These are phyloP conservation scores for Aureobasidium sp. DNA, from an alignment of 2,329 filamentous ascomycete species.

Conservation along the genomic window DNA sequence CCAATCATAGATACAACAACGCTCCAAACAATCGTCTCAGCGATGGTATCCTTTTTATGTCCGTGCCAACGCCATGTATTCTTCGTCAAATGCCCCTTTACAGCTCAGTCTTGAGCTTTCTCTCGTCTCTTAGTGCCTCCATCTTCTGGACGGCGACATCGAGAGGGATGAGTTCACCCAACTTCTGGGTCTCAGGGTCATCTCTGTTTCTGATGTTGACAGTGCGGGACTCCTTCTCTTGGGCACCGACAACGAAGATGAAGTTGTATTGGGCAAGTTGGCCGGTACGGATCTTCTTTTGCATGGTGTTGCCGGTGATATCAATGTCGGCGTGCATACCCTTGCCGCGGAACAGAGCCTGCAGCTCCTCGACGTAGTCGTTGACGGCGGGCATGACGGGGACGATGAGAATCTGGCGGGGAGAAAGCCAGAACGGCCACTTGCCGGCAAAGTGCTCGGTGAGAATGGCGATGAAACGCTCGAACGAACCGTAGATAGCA, in stretches of 20 bases:
- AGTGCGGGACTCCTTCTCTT: constrained; percentile 52
- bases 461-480: constrained; percentile 65
- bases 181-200: constrained; percentile 54
- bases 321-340: constrained; percentile 66
- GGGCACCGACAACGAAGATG: constrained; percentile 63
- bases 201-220: constrained; percentile 61
- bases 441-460: constrained; percentile 80
- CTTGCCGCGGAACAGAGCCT: constrained; percentile 58
- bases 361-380: constrained; percentile 70
- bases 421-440: constrained; percentile 85
- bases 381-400: constrained; percentile 66
- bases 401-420: constrained; percentile 73
- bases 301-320: constrained; percentile 69
- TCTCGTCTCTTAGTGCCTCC: constrained; percentile 37
- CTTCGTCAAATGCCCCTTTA: constrained; percentile 7
- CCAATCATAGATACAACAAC: constrained; percentile 1
- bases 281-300: constrained; percentile 81
- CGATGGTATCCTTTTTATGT: constrained; percentile 2
- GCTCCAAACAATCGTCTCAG: constrained; percentile 1
- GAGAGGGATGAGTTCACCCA: constrained; percentile 55
- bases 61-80: background rate
- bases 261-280: constrained; percentile 80
- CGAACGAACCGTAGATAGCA: constrained; percentile 67
- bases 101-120: constrained; percentile 29
- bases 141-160: constrained; percentile 53